A percentile compares a stretch with the other conserved stretches of the same genome.
Evolutionary conservation across 225 moss, liverwort and hornwort genomes (phyloP).

Genomic region (Pseudoscleropodium purum): DNA sequence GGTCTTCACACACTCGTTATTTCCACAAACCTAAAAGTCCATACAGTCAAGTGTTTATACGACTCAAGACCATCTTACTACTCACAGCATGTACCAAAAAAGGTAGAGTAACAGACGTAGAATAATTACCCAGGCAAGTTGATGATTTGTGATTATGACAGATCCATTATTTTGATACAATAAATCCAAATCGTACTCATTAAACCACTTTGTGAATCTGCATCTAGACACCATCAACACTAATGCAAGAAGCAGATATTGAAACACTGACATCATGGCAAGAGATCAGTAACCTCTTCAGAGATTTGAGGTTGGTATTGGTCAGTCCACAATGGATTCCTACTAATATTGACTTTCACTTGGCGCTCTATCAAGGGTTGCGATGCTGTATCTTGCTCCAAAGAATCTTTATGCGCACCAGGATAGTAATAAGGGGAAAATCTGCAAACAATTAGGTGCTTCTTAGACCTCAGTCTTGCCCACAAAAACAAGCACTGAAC

Average conservation of each 20-base stretch:
- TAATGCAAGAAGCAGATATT: neutral
- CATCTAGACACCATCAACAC: neutral
- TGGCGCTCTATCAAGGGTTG: conserved; percentile 16
- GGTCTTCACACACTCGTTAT: conserved; percentile 38
- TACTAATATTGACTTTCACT: conserved; percentile 19
- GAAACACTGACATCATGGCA: neutral
- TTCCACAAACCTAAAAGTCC: conserved; percentile 66
- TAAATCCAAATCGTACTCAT: neutral
- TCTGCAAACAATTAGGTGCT: conserved; percentile 28
- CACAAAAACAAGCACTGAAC: neutral
- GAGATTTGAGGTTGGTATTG: conserved; percentile 73
- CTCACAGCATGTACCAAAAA: neutral
- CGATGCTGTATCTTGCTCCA: conserved; percentile 4
- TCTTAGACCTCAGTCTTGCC: neutral
- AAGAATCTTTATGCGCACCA: conserved; percentile 8
- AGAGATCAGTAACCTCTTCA: conserved; percentile 42
- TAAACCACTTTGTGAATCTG: neutral
- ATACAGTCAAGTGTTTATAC: neutral
- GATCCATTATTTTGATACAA: neutral
- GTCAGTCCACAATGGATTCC: conserved; percentile 71
- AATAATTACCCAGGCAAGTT: neutral
- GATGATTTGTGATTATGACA: neutral
- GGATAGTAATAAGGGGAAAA: conserved; percentile 41
- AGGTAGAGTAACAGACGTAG: neutral
- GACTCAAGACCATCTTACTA: neutral